Evolutionary conservation across 257 asterid genomes (phyloP).

Genomic region (Nicotiana paniculata): DNA sequence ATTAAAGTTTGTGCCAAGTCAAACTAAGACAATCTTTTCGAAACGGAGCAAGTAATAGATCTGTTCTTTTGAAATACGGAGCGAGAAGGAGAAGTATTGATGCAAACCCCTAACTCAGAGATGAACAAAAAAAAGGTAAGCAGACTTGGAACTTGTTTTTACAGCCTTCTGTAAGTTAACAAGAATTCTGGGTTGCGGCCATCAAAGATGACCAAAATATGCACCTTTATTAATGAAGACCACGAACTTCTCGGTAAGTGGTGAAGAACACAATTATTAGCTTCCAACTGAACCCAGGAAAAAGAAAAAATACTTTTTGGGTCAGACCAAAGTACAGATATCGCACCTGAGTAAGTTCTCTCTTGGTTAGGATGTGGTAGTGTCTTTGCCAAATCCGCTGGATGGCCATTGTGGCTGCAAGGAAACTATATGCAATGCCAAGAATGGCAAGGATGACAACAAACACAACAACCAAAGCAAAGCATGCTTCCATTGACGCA

Average conservation of each 20-base stretch:
- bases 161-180: not conserved
- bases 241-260: not conserved
- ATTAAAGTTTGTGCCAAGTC: too few species aligned
- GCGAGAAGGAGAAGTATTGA: not conserved
- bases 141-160: not conserved
- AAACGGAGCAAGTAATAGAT: not conserved
- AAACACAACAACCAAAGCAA: conserved; percentile 36
- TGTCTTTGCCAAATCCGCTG: conserved; percentile 65
- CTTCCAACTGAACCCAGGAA: not conserved
- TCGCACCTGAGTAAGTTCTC: conserved; percentile 46
- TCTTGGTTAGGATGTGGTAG: conserved; percentile 52
- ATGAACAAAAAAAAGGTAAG: not conserved
- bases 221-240: not conserved
- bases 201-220: not conserved
- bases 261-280: not conserved
- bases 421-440: conserved; percentile 53
- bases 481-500: conserved; percentile 56
- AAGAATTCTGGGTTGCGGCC: not conserved
- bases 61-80: not conserved
- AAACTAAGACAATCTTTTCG: too few species aligned
- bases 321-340: not conserved
- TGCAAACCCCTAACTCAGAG: not conserved
- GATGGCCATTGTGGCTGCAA: conserved; percentile 51
- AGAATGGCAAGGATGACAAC: conserved; percentile 49
- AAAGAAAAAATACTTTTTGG: not conserved